Evolutionary conservation across 2,329 filamentous ascomycete genomes (phyloP), one percentile per base, ranked within the genome.

Genomic region (Ophiostoma perfectum): DNA sequence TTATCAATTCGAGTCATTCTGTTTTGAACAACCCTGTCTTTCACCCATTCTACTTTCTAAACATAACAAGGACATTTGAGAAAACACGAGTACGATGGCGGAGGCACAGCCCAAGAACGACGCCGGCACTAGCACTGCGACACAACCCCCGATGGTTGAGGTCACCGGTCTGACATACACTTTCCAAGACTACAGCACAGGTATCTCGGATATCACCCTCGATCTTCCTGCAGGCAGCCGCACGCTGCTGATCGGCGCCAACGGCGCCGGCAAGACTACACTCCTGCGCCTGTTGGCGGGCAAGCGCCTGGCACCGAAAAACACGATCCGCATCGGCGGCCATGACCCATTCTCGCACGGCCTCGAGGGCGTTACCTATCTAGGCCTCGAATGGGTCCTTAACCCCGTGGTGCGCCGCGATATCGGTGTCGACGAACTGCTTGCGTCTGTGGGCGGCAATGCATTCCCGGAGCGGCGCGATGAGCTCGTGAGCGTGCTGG

Each of bases 191-290:
- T 89, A 90, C 76, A 88, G 89, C 62, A 86, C 84, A n/a, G 95
- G 94, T 68, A 83, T 99, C 44, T 81, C 84, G 66, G 80, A 93
- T 78, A 85, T 99, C 74, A 83, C 81, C 39, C 85, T 99, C 67
- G 82, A 88, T 70, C 86, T 98, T 38, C 94, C 95, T 3, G 82
- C 92, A 0, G 88, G 90, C 69, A 95, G 91, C 70, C 90, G 95
- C 71, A 97, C 94, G 1, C 86, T 98, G 14, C 84, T 98, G 55
- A 96, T 98, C 75, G 95, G 95, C 74, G 94, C 95, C 77, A 99
- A 99, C 78, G 95, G 95, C 72, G 94, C 95, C 27, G 95, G 95
- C 73, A 99, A 99, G 81, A 98, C 95, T 8, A 99, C 95, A 0
- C 88, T 99, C 69, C 89, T 99, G 64, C 93, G 93, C 70, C 90